Evolutionary conservation across 768 basidiomycete genomes (phyloP), one percentile per base, ranked within the genome.

Genomic region (Termitomyces sp.): DNA sequence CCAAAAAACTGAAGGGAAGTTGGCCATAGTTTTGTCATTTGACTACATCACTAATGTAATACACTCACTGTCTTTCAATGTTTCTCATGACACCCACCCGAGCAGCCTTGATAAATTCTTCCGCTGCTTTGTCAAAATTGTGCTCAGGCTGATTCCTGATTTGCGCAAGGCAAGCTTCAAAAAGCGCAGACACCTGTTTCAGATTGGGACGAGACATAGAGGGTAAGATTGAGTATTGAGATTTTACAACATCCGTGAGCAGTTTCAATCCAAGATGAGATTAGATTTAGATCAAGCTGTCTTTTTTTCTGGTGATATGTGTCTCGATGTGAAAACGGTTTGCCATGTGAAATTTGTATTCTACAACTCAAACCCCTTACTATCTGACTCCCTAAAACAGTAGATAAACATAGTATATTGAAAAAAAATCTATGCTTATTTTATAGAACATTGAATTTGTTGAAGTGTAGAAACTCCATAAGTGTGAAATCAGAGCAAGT

Each of bases 71-170:
- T 8, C 30, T 7, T 26, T 60, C 56, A 19, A 57, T 51, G 1
- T 55, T 0, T 21, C 26, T 51, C 53, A 60, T 57, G 5, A 61
- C 26, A 17, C 17, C 5, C 12, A 42, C 21, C 12, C 44, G 44
- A 8, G 56, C 38, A 26, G n/a, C 26, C 19, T 58, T 57, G 37
- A 61, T 40, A 47, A 53, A 58, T 42, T 57, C 26, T 43, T 53
- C 43, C 3, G 56, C 60, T 17, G 7, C 44, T 9, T 28, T 40
- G 11, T 61, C 60, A 2, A 55, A n/a, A 40, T 58, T 52, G 8
- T 30, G 49, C 3, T 19, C 0, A 10, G 50, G 47, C 31, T 53
- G n/a, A 19, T 21, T 50, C 38, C 52, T 50, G 26, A 60, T 43
- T 26, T 21, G 47, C 2, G 53, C 28, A 23, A 61, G 49, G 30